Evolutionary conservation across 1,284 basidiomycete genomes (phyloP).

Genomic region (Cryptococcus jaspeensis): DNA sequence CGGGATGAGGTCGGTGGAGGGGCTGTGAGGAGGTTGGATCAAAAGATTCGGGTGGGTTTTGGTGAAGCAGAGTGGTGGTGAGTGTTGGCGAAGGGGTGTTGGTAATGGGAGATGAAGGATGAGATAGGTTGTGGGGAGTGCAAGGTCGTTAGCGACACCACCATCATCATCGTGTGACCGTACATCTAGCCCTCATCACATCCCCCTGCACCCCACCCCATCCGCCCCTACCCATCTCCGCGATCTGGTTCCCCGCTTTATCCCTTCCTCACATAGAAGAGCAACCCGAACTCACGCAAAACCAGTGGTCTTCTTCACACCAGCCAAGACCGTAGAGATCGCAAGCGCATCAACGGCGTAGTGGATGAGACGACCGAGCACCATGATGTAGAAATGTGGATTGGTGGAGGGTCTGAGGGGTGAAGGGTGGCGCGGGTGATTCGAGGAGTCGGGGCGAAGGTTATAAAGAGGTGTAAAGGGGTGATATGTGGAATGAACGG

Average conservation of each 20-base stretch:
- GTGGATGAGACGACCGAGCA: constrained; percentile 76
- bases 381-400: constrained; percentile 55
- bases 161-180: background rate
- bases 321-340: constrained; percentile 84
- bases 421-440: background rate
- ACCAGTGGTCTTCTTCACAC: constrained; percentile 85
- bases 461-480: background rate
- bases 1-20: constrained; percentile 65
- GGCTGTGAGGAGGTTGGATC: constrained; percentile 53
- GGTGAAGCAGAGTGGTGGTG: background rate
- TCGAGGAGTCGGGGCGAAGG: background rate
- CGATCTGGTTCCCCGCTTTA: too few species aligned
- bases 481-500: background rate
- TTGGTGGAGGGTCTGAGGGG: background rate
- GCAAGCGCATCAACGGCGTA: constrained; percentile 82
- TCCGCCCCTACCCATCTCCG: too few species aligned
- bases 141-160: background rate
- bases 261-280: too few species aligned
- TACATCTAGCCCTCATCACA: too few species aligned
- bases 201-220: too few species aligned
- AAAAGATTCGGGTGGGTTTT: background rate
- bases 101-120: background rate
- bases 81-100: background rate
- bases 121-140: background rate
- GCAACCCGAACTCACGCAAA: constrained; percentile 68